Evolutionary conservation across 2,329 filamentous ascomycete species (phyloP).

Genomic region (Aspergillus unguis): DNA sequence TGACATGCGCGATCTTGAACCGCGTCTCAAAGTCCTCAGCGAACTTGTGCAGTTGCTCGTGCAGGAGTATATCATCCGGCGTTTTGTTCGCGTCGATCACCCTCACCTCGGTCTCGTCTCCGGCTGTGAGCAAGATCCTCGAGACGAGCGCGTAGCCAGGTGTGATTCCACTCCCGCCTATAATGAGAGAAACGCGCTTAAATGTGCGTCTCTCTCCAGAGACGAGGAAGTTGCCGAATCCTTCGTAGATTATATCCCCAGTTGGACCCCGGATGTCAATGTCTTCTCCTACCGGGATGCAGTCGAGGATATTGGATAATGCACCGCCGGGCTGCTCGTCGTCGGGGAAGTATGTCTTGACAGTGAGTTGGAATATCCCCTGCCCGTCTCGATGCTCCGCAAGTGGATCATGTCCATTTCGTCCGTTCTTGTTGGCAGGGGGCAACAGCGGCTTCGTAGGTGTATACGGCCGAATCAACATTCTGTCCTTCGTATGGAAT

Average conservation of each 20-base stretch:
- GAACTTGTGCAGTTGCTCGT: slow-evolving; percentile 10
- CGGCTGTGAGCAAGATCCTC: slow-evolving; percentile 37
- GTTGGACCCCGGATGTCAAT: neutral
- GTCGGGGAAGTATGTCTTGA: slow-evolving; percentile 52
- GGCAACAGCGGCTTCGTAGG: slow-evolving; percentile 47
- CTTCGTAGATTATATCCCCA: neutral
- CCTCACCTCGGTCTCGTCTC: slow-evolving; percentile 41
- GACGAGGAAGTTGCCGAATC: neutral
- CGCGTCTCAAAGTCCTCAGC: slow-evolving; percentile 1
- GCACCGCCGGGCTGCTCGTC: neutral
- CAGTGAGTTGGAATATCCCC: slow-evolving; percentile 47
- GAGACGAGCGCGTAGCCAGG: slow-evolving; percentile 52
- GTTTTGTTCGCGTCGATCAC: slow-evolving; percentile 9
- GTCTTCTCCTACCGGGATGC: neutral
- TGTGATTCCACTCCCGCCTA: slow-evolving; percentile 42
- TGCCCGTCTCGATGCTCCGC: neutral
- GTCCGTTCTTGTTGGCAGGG: slow-evolving; percentile 28
- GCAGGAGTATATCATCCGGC: slow-evolving; percentile 16
- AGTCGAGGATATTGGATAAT: neutral
- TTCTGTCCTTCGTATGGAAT: slow-evolving; percentile 51
- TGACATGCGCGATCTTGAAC: slow-evolving; percentile 13
- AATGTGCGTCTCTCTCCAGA: neutral
- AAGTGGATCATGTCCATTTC: slow-evolving; percentile 12
- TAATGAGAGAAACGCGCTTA: neutral
- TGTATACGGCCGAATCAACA: slow-evolving; percentile 52